phyloP scores from a whole-genome alignment of 345 rosid species.

The Erysimum cheiranthoides region DNA sequence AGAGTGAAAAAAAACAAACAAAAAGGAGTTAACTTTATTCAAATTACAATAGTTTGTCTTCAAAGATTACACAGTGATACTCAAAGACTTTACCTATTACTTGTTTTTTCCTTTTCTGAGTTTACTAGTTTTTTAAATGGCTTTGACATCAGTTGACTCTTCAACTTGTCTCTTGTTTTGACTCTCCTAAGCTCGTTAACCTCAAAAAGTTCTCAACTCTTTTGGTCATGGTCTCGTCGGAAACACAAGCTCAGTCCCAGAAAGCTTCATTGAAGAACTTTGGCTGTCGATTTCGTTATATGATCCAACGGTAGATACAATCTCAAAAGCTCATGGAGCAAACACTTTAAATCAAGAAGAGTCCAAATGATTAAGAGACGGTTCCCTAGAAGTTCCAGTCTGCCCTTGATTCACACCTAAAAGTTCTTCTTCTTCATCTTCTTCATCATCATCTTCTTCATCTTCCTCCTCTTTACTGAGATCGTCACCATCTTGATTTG shows the following conservation, averaged over 20 bases:
- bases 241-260: constrained; percentile 10
- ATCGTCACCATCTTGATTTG: constrained; percentile 32
- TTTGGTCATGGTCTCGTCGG: neutral
- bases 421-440: constrained; percentile 28
- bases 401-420: neutral
- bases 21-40: constrained; percentile 23
- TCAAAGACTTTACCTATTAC: constrained; percentile 7
- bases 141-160: constrained; percentile 11
- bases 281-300: neutral
- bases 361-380: constrained; percentile 28
- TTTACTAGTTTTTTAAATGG: neutral
- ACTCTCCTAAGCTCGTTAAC: constrained; percentile 17
- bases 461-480: constrained; percentile 37
- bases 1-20: constrained; percentile 52
- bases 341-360: constrained; percentile 33
- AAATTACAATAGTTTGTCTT: constrained; percentile 28
- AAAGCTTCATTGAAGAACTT: constrained; percentile 21
- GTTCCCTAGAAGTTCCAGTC: constrained; percentile 33
- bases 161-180: constrained; percentile 1
- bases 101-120: neutral
- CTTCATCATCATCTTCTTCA: constrained; percentile 30
- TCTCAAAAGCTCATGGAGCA: constrained; percentile 22
- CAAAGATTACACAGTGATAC: constrained; percentile 22
- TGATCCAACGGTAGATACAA: neutral
- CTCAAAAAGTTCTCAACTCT: neutral